Evolutionary conservation across 176 grass and related monocot genomes (phyloP), one percentile per base, ranked within the genome.

Genomic region (Hsuehochloa calcarea): DNA sequence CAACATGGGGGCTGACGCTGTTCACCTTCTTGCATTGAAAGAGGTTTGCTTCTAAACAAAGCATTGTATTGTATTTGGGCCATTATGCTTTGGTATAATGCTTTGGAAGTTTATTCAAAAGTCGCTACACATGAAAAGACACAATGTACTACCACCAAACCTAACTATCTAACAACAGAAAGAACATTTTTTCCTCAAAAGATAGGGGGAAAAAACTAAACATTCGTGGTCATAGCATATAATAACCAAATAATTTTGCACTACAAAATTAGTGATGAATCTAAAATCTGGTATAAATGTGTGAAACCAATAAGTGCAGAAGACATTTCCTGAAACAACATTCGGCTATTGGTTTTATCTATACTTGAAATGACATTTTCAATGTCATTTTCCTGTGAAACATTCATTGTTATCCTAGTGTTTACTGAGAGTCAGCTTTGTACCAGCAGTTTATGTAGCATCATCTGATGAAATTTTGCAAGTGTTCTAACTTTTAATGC

Each of bases 11-110:
- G 80, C 87, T 59, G 96, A 98, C 85, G 91, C 93, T 80, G 85
- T 93, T 68, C 89, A 98, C 69, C 96, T 98, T 95, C 93, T 98
- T 88, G 89, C 87, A 90, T 38, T 98, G 84, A 95, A 92, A 92
- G 96, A 98, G 96, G 96, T 98, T 82, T 85, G 77, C 74, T 77
- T 80, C 54, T 66, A 77, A 66, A 49, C 60, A 35, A 38, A 70
- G 61, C 10, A 52, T 34, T 74, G 5, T 10, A 47, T 59, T 84
- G 40, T 31, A 55, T 80, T 88, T 51, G 37, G 67, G 10, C 22
- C 20, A 49, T 45, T 40, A 50, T 87, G 27, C 8, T 72, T 83
- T 43, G 38, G 8, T 72, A 15, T 39, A 68, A 69, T 80, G 59
- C 41, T 83, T 80, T 80, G 34, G 35, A 81, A 69, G 41, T 85